Base-by-base conservation (phyloP, 768 basidiomycete genomes). In the Phallus indusiatus region DNA sequence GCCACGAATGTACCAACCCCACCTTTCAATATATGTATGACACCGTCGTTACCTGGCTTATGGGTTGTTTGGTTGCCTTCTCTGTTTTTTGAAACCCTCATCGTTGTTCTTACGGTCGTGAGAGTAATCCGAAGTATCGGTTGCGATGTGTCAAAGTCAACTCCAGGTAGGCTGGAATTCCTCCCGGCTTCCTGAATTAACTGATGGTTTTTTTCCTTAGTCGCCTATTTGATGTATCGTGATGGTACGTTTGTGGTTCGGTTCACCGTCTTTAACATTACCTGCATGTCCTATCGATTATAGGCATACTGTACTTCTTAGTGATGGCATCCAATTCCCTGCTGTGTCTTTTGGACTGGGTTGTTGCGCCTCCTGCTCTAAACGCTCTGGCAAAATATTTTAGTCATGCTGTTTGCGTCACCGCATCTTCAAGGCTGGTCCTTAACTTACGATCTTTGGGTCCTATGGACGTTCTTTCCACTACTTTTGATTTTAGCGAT, bases 61-160 rank as follows among this genome's bases (percentile, higher is more conserved):
- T 54, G 53, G 53, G 34, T 54, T 9, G 53, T 54, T 20, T 54
- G 53, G 53, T 34, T 54, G 28, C 53, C 53, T 10, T 54, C 53
- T 24, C 28, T 54, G 18, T 54, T 54, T 20, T 54, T 54, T 17
- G 53, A 54, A 36, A 54, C 18, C 20, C 53, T 54, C 53, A 36
- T 54, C 7, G 22, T 54, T 16, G 11, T 54, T 36, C 35, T 54
- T 14, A 54, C 53, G 24, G 53, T 54, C 28, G 53, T 54, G 14
- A 24, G 53, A 20, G 53, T 54, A 17, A 54, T 54, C n/a, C 22
- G 35, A 9, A 28, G 14, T 20, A 28, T 54, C 14, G 22, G 53
- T 24, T 36, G 53, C 20, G 34, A 54, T 36, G 14, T 54, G 2
- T 54, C 53, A 4, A 54, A 20, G 53, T 36, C 53, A 36, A 54